These are phyloP conservation scores for Grosmannia serpens DNA, from an alignment of 2,329 filamentous ascomycete species.

Conservation along the genomic window DNA sequence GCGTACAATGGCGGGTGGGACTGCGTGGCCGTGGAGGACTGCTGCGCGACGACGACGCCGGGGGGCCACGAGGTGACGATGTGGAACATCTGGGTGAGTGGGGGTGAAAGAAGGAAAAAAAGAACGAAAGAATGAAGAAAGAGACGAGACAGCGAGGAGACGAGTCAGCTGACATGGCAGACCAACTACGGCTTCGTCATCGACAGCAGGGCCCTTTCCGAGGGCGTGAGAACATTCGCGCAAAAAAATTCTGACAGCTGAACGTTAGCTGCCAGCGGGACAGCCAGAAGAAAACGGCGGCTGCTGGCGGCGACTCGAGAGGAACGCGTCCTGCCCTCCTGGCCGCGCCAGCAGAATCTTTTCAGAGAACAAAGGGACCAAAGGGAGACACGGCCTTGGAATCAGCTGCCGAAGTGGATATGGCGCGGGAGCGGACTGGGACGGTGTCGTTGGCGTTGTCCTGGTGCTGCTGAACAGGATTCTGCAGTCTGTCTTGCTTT, in stretches of 20 bases:
- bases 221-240: background rate
- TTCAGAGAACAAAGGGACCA: too few relatives aligned
- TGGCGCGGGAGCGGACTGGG: background rate
- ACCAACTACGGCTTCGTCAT: slow-evolving; percentile 14
- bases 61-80: slow-evolving; percentile 23
- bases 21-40: slow-evolving; percentile 43
- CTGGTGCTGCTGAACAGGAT: too few relatives aligned
- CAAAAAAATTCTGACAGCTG: background rate
- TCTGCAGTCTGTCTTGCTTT: background rate
- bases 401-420: background rate
- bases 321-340: too few relatives aligned
- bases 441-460: background rate
- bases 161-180: slow-evolving; percentile 5
- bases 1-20: slow-evolving; percentile 44
- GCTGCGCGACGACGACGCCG: slow-evolving; percentile 36
- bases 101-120: background rate
- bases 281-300: background rate
- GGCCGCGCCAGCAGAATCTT: background rate
- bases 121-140: too few relatives aligned
- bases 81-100: slow-evolving; percentile 25
- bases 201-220: slow-evolving; percentile 10
- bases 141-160: too few relatives aligned
- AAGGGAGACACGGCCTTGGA: background rate
- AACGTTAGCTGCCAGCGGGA: background rate
- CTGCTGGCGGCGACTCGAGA: too few relatives aligned